phyloP scores from a whole-genome alignment of 192 early-diverging fungal genomes.

The Endogone sp. region DNA sequence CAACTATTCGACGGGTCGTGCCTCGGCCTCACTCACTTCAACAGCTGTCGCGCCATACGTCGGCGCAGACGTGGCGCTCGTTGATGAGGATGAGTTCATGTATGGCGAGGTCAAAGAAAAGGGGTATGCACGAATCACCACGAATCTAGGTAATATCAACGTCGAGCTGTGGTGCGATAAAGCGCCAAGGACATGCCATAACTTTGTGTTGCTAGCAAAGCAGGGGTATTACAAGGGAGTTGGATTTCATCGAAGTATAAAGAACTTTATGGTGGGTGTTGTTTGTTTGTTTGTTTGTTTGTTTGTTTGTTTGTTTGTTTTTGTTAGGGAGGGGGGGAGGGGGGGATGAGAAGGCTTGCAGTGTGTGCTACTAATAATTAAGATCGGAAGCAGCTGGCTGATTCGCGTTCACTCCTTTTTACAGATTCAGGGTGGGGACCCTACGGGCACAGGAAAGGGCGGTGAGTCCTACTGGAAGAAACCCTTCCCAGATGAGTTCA shows the following conservation, averaged over 20 bases:
- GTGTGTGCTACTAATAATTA: too few species aligned
- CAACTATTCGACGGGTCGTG: constrained; percentile 73
- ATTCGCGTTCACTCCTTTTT: too few species aligned
- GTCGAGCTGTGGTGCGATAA: constrained; percentile 77
- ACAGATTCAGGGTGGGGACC: constrained; percentile 91
- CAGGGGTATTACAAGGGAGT: constrained; percentile 81
- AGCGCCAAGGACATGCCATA: constrained; percentile 86
- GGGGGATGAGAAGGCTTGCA: too few species aligned
- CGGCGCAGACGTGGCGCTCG: constrained; percentile 58
- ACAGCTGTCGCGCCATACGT: constrained; percentile 74
- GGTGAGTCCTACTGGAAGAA: constrained; percentile 71
- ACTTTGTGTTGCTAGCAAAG: constrained; percentile 87
- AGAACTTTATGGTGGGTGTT: constrained; percentile 80
- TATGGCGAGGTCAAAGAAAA: constrained; percentile 78
- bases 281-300: constrained; percentile 4
- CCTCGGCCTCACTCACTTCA: constrained; percentile 84
- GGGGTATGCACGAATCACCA: constrained; percentile 72
- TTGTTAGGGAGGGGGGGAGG: too few species aligned
- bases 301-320: neutral
- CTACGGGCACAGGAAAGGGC: constrained; percentile 88
- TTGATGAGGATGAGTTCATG: constrained; percentile 89
- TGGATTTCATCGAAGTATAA: constrained; percentile 82
- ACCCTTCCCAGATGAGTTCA: constrained; percentile 70
- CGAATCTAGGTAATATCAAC: constrained; percentile 79
- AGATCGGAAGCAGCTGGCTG: too few species aligned